Percentiles rank a stretch among this genome's conserved stretches.
These are phyloP conservation scores for Nicotiana undulata DNA, from an alignment of 257 asterid species.

Conservation along the genomic window DNA sequence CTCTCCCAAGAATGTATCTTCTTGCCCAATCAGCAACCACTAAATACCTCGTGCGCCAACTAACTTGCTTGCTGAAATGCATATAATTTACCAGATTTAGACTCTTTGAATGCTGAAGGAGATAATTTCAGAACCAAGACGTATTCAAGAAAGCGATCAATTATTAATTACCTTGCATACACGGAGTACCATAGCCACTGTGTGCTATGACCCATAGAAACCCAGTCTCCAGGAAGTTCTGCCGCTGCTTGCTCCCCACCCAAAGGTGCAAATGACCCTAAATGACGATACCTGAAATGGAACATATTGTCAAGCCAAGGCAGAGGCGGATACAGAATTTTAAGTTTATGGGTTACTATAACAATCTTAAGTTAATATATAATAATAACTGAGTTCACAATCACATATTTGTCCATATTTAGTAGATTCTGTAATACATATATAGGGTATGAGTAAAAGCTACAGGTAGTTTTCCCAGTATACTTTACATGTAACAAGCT, in stretches of 20 bases:
- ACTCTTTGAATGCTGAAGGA: neutral
- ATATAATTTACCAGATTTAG: neutral
- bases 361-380: no score
- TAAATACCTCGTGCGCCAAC: conserved; percentile 87
- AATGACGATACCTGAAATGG: conserved; percentile 67
- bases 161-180: conserved; percentile 64
- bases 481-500: neutral
- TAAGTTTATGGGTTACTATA: no score
- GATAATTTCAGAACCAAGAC: neutral
- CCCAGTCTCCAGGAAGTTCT: conserved; percentile 97
- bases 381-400: no score
- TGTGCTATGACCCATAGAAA: conserved; percentile 76
- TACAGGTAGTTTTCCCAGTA: neutral
- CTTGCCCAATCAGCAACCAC: conserved; percentile 85
- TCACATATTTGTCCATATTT: no score
- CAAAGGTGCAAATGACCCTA: conserved; percentile 92
- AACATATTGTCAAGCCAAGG: neutral
- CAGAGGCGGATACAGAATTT: no score
- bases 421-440: no score
- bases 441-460: no score
- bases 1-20: conserved; percentile 90
- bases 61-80: conserved; percentile 70
- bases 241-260: conserved; percentile 99
- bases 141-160: neutral
- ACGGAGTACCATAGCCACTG: conserved; percentile 99